These are phyloP conservation scores for Aspergillus quadricinctus DNA, from an alignment of 2,329 filamentous ascomycete genomes.

Conservation along the genomic window DNA sequence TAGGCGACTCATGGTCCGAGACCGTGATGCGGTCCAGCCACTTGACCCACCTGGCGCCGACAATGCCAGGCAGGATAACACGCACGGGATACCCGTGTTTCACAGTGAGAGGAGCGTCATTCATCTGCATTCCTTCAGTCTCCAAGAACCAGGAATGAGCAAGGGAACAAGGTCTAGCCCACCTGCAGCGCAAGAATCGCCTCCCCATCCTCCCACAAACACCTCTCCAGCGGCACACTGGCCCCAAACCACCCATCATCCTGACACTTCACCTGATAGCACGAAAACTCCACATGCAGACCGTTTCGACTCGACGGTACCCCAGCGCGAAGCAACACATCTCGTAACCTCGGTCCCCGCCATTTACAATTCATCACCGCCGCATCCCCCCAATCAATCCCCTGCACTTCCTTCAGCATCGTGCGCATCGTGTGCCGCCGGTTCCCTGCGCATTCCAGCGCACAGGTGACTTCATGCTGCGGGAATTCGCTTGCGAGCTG, in stretches of 20 bases:
- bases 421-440: constrained; percentile 59
- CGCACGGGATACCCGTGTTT: constrained; percentile 53
- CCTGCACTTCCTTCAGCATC: constrained; percentile 54
- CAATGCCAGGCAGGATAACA: constrained; percentile 50
- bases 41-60: constrained; percentile 53
- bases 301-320: background rate
- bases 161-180: constrained; percentile 5
- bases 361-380: constrained; percentile 59
- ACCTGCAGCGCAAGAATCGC: constrained; percentile 48
- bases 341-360: constrained; percentile 50
- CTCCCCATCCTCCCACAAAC: constrained; percentile 41
- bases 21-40: constrained; percentile 54
- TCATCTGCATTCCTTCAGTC: constrained; percentile 38
- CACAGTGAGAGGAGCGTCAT: constrained; percentile 43
- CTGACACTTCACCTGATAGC: constrained; percentile 49
- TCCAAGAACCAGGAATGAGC: background rate
- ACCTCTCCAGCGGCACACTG: constrained; percentile 48
- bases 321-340: constrained; percentile 48
- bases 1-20: constrained; percentile 47
- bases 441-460: constrained; percentile 59
- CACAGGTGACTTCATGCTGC: constrained; percentile 54
- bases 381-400: constrained; percentile 58
- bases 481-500: constrained; percentile 46
- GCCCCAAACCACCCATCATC: constrained; percentile 58
- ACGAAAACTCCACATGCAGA: constrained; percentile 55